Conservation (phyloP, 352 stramenopile genomes). For the Aphanomyces cochlioides region DNA sequence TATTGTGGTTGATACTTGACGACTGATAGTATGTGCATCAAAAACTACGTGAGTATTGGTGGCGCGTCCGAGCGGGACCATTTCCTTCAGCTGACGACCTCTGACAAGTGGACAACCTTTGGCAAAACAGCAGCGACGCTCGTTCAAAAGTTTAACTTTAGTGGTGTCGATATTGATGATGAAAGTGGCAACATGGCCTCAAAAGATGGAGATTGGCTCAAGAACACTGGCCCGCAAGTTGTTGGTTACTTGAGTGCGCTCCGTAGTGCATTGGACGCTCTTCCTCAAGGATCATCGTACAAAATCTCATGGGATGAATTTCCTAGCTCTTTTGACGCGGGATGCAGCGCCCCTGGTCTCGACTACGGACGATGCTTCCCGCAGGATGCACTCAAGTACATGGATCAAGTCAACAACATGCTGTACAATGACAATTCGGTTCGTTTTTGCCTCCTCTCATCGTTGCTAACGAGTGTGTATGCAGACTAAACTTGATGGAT, state of each 20-base stretch:
- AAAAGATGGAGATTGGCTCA: constrained; percentile 1
- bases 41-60: constrained; percentile 16
- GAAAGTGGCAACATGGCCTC: constrained; percentile 13
- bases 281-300: background rate
- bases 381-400: background rate
- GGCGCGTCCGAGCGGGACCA: constrained; percentile 1
- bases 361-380: constrained; percentile 16
- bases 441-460: background rate
- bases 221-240: background rate
- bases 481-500: background rate
- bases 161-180: constrained; percentile 22
- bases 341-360: background rate
- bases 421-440: constrained; percentile 13
- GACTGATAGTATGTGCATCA: constrained; percentile 16
- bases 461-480: too few relatives aligned
- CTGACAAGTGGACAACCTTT: constrained; percentile 1
- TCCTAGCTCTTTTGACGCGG: background rate
- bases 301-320: constrained; percentile 15
- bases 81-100: background rate
- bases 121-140: constrained; percentile 3
- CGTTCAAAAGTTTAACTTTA: constrained; percentile 17
- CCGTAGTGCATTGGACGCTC: background rate
- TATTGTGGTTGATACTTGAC: background rate
- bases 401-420: constrained; percentile 25
- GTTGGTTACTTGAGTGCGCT: constrained; percentile 9